Base-by-base conservation (phyloP, 805 yeast species). In the Kodamaea nitidulidarum region DNA sequence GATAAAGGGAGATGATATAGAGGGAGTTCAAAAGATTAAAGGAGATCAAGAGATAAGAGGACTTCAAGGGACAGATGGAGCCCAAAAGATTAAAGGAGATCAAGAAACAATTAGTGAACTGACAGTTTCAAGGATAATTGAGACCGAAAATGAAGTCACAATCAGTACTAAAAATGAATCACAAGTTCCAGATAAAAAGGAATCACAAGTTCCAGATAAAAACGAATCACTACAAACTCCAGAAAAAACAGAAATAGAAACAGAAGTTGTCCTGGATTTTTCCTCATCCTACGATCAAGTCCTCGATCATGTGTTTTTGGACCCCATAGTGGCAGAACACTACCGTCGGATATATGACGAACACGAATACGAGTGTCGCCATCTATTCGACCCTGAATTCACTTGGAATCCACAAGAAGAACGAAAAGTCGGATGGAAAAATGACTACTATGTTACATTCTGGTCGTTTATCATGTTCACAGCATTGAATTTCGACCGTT, bases 371-470 rank as follows among this genome's bases (percentile, higher is more conserved):
- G 86, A 80, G 51, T 73, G 82, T 43, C 63, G 75, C 15, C 60
- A 65, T 24, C 65, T 65, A 10, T 75, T 81, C 48, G 85, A 82
- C 50, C 82, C 85, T 0, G 63, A 65, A 0, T 69, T 78, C 31
- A 63, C 66, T 7, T 55, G 60, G 60, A 47, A 52, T 2, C 34
- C 36, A 6, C 49, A 48, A 14, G 60, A 55, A 29, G 60, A 55
- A 24, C 47, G 41, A 14, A 41, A 43, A 22, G 31, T 55, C 6
- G 36, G 46, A 2, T 36, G 57, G 38, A 55, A 53, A 32, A 45
- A 48, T 25, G 53, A 55, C 38, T 53, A 50, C 49, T 34, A 49
- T 15, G 59, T 55, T 26, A 41, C 57, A 5, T 44, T 55, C 38
- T 50, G 54, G 34, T 52, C 56, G 6, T 55, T 52, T 29, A 22